Percentiles rank a stretch among this genome's conserved stretches.
phyloP scores from a whole-genome alignment of 2,329 filamentous ascomycete genomes.

The Ambrosiella xylebori region DNA sequence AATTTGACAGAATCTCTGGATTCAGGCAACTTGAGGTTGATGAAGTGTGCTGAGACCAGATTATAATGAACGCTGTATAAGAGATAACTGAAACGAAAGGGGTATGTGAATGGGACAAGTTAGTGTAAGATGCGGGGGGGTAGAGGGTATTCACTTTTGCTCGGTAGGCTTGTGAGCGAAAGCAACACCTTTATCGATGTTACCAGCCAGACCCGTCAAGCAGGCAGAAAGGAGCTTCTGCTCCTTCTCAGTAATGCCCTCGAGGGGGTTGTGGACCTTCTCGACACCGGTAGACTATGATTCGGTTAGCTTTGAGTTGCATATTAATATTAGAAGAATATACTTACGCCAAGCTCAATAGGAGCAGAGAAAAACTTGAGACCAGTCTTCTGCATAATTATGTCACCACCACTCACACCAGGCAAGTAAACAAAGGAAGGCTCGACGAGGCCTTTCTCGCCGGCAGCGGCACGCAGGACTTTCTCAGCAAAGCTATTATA shows the following conservation, averaged over 20 bases:
- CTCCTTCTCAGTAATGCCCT: slow-evolving; percentile 66
- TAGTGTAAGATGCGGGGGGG: neutral
- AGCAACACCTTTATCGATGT: slow-evolving; percentile 84
- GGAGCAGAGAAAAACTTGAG: slow-evolving; percentile 92
- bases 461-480: slow-evolving; percentile 72
- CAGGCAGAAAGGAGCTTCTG: slow-evolving; percentile 66
- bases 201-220: slow-evolving; percentile 67
- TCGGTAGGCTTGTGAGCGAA: slow-evolving; percentile 69
- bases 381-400: slow-evolving; percentile 67
- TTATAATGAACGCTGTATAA: slow-evolving; percentile 6
- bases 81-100: neutral
- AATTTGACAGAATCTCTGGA: too few species aligned
- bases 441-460: slow-evolving; percentile 84
- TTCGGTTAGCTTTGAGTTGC: slow-evolving; percentile 17
- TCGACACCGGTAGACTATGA: slow-evolving; percentile 61
- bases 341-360: slow-evolving; percentile 80
- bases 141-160: slow-evolving; percentile 51
- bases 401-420: slow-evolving; percentile 74
- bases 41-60: slow-evolving; percentile 5
- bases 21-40: neutral
- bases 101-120: neutral
- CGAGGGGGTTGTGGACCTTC: slow-evolving; percentile 68
- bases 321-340: slow-evolving; percentile 14
- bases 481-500: slow-evolving; percentile 67
- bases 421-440: slow-evolving; percentile 92